Percentiles rank a stretch among this genome's conserved stretches.
These are phyloP conservation scores for Candida mesenterica DNA, from an alignment of 1,139 yeast species.

Conservation along the genomic window DNA sequence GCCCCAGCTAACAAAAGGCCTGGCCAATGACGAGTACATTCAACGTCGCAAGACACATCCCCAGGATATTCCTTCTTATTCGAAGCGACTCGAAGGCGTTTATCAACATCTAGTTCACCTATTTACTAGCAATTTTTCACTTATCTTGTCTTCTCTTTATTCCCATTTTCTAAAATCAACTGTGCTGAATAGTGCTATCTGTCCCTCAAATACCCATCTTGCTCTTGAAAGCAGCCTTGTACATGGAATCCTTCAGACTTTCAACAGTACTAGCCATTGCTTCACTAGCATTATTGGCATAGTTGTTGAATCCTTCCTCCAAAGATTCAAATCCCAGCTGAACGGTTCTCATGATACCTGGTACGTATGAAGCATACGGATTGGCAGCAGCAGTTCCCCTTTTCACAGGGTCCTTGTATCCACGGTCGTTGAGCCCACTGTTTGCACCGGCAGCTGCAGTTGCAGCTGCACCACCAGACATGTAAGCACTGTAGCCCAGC, in stretches of 20 bases:
- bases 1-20: too few relatives aligned
- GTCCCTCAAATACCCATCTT: constrained; percentile 49
- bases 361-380: constrained; percentile 25
- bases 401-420: constrained; percentile 52
- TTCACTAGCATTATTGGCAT: constrained; percentile 56
- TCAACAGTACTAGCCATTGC: constrained; percentile 52
- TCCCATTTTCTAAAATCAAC: too few relatives aligned
- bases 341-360: constrained; percentile 46
- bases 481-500: constrained; percentile 25
- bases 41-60: too few relatives aligned
- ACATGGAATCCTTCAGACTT: constrained; percentile 48
- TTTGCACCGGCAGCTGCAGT: constrained; percentile 4
- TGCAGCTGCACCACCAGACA: constrained; percentile 7
- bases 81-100: too few relatives aligned
- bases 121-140: too few relatives aligned
- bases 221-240: constrained; percentile 51
- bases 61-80: too few relatives aligned
- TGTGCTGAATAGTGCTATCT: too few relatives aligned
- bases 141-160: too few relatives aligned
- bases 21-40: too few relatives aligned
- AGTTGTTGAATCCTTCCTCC: constrained; percentile 57
- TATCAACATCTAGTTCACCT: too few relatives aligned
- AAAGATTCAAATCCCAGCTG: constrained; percentile 53
- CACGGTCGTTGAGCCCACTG: constrained; percentile 24
- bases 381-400: constrained; percentile 29